Evolutionary conservation across 2,329 filamentous ascomycete species (phyloP).

Genomic region (Westerdykella ornata): DNA sequence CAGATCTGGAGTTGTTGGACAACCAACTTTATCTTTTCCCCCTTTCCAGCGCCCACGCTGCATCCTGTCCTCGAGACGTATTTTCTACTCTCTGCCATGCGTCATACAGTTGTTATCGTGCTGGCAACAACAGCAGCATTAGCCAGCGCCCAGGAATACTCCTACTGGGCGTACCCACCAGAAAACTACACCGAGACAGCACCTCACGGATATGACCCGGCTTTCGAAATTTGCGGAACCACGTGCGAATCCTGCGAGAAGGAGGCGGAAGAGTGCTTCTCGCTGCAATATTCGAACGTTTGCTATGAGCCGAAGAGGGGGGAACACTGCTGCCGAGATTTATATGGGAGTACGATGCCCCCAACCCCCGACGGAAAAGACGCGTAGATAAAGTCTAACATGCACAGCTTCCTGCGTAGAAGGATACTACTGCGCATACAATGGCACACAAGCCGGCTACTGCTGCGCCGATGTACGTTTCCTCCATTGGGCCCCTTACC

Average conservation of each 20-base stretch:
- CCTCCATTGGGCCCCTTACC: neutral
- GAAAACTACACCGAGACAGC: neutral
- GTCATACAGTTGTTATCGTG: neutral
- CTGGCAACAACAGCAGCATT: neutral
- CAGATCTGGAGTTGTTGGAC: neutral
- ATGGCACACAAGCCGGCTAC: constrained; percentile 5
- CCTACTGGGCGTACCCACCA: constrained; percentile 6
- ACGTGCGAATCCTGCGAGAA: constrained; percentile 6
- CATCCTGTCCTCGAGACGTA: no score
- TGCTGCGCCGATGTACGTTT: constrained; percentile 9
- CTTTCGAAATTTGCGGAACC: constrained; percentile 7
- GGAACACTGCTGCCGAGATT: constrained; percentile 11
- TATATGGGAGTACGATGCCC: constrained; percentile 6
- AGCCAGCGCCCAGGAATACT: constrained; percentile 1
- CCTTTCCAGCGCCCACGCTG: no score
- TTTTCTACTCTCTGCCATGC: neutral
- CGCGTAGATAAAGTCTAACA: neutral
- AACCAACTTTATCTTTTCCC: neutral
- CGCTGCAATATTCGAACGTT: constrained; percentile 4
- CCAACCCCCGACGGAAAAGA: no score
- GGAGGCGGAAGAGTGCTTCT: constrained; percentile 6
- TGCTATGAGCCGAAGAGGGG: constrained; percentile 10
- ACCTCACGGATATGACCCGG: constrained; percentile 6
- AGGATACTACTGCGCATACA: constrained; percentile 11
- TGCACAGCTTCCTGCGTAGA: constrained; percentile 6